Evolutionary conservation across 257 asterid species (phyloP).

Genomic region (Prunella vulgaris): DNA sequence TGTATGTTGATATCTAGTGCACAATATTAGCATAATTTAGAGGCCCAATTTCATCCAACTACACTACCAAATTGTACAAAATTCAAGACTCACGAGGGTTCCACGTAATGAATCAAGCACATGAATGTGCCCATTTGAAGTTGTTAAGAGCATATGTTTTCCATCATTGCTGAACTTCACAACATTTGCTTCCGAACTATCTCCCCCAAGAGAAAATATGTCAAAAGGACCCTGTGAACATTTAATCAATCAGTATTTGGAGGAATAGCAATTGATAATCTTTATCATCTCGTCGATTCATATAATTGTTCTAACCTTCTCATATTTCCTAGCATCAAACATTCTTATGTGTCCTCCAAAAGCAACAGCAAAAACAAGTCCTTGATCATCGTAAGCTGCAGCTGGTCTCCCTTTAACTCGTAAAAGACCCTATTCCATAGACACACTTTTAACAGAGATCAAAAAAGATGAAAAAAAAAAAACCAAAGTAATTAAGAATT

Average conservation of each 20-base stretch:
- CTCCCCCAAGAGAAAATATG: conserved; percentile 83
- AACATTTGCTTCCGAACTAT: conserved; percentile 79
- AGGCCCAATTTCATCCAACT: conserved; percentile 4
- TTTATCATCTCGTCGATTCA: conserved; percentile 19
- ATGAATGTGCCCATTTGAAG: conserved; percentile 78
- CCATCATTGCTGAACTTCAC: conserved; percentile 94
- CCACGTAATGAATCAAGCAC: conserved; percentile 93
- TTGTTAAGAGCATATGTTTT: conserved; percentile 85
- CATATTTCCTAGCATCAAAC: conserved; percentile 92
- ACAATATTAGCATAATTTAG: conserved; percentile 14
- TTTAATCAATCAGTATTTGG: conserved; percentile 22
- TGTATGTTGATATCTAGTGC: conserved; percentile 62
- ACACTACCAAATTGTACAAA: not conserved
- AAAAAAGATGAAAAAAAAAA: conserved; percentile 15
- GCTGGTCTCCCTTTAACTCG: conserved; percentile 98
- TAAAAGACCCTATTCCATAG: conserved; percentile 67
- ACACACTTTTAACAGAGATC: conserved; percentile 15
- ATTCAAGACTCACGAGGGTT: conserved; percentile 53
- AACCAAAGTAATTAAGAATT: conserved; percentile 18
- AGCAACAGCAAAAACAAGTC: conserved; percentile 83
- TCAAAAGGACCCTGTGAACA: conserved; percentile 88
- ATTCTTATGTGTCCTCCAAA: conserved; percentile 87
- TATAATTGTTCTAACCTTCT: conserved; percentile 48
- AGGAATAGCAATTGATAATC: conserved; percentile 4
- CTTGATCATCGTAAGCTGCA: conserved; percentile 87